These are phyloP conservation scores for Solanum lycopersicoides DNA, from an alignment of 257 asterid species.

Conservation along the genomic window DNA sequence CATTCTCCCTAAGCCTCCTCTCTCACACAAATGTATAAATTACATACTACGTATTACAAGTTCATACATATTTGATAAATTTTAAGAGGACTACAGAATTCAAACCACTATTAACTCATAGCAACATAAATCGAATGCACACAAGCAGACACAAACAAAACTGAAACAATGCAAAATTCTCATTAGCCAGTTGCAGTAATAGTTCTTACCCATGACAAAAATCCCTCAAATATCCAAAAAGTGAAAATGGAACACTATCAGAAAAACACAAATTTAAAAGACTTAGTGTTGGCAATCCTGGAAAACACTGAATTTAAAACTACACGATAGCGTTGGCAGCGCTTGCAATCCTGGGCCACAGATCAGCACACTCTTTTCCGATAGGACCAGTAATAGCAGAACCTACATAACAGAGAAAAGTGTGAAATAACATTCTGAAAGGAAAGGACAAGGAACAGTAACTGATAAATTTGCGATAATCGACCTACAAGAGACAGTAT, in stretches of 20 bases:
- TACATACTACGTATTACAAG: no score
- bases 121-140: no score
- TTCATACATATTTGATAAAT: no score
- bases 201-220: background rate
- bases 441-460: background rate
- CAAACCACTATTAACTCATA: no score
- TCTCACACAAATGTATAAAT: no score
- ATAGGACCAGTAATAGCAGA: slow-evolving; percentile 71
- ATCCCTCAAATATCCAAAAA: background rate
- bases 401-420: slow-evolving; percentile 10
- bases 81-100: no score
- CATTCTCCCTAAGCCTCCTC: no score
- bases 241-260: background rate
- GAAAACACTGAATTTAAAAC: slow-evolving; percentile 8
- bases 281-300: background rate
- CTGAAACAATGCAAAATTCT: background rate
- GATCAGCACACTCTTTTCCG: slow-evolving; percentile 71
- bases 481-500: background rate
- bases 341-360: slow-evolving; percentile 68
- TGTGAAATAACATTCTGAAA: background rate
- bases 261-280: slow-evolving; percentile 1
- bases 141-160: no score
- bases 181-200: background rate
- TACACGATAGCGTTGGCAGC: slow-evolving; percentile 46
- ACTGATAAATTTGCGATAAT: background rate